A percentile compares a stretch with the other conserved stretches of the same genome.
phyloP scores from a whole-genome alignment of 768 basidiomycete genomes.

The Gymnopilus dilepis region DNA sequence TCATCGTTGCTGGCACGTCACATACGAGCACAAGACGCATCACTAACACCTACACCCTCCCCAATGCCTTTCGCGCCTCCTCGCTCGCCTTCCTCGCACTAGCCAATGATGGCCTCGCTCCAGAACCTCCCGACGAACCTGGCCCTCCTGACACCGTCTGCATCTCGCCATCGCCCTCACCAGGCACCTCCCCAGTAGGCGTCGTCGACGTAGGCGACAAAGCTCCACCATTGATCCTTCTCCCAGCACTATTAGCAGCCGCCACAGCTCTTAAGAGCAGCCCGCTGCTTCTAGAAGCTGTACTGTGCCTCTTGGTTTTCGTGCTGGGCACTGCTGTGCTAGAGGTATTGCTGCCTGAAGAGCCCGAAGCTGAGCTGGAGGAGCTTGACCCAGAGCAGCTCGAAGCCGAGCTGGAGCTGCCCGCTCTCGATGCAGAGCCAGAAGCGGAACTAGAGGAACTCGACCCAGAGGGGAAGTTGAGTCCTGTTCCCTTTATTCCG shows the following conservation, averaged over 20 bases:
- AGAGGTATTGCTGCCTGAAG: neutral
- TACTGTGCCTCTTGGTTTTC: constrained; percentile 43
- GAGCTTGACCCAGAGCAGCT: neutral
- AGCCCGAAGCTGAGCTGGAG: constrained; percentile 2
- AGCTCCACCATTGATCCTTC: constrained; percentile 22
- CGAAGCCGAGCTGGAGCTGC: neutral
- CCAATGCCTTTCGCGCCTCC: constrained; percentile 11
- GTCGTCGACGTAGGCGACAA: neutral
- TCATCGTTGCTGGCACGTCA: neutral
- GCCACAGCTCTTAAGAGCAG: constrained; percentile 65
- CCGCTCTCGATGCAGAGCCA: neutral
- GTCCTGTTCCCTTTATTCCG: neutral
- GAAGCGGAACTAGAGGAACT: neutral
- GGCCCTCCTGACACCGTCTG: too few species aligned
- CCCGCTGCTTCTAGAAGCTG: constrained; percentile 43
- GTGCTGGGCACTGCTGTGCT: constrained; percentile 6
- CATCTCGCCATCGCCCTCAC: neutral
- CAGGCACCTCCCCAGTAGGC: neutral
- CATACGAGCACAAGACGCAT: too few species aligned
- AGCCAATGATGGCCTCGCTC: constrained; percentile 12
- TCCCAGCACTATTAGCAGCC: constrained; percentile 54
- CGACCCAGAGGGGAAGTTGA: neutral
- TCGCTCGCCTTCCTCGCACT: constrained; percentile 17
- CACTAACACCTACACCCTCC: neutral
- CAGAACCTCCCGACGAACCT: neutral